Conservation (phyloP, 148 eudicot species). For the Nepenthes gracilis region DNA sequence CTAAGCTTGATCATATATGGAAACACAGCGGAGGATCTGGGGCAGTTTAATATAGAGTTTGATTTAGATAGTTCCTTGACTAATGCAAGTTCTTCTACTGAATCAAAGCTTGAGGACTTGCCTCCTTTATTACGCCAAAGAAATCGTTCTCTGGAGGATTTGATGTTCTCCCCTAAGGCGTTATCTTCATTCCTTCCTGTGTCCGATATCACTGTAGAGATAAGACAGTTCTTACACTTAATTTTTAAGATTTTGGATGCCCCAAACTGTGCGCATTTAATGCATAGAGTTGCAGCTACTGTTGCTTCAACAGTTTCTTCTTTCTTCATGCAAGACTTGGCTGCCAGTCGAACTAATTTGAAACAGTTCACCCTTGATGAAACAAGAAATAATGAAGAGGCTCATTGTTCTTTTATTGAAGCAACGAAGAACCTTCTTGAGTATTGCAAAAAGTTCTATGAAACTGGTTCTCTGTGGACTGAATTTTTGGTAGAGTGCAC, state of each 20-base stretch:
- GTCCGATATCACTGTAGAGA: conserved; percentile 51
- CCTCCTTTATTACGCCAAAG: conserved; percentile 60
- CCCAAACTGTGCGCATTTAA: conserved; percentile 26
- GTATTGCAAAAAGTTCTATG: conserved; percentile 27
- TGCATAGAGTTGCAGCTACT: conserved; percentile 32
- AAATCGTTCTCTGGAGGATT: conserved; percentile 43
- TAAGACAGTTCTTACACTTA: conserved; percentile 51
- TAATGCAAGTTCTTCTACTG: conserved; percentile 54
- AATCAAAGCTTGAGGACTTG: conserved; percentile 82
- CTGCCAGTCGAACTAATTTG: conserved; percentile 23
- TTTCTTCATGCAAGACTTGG: conserved; percentile 37
- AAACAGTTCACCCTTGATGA: conserved; percentile 26
- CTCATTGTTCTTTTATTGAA: conserved; percentile 35
- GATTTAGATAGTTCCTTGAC: conserved; percentile 84
- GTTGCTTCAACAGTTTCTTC: conserved; percentile 53
- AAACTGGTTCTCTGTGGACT: conserved; percentile 21
- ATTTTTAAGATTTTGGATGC: conserved; percentile 48
- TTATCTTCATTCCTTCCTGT: conserved; percentile 34
- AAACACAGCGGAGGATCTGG: conserved; percentile 93
- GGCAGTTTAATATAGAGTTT: conserved; percentile 91
- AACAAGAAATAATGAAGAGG: conserved; percentile 20
- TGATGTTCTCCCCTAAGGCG: conserved; percentile 43
- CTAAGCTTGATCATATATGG: conserved; percentile 94
- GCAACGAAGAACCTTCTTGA: conserved; percentile 47
- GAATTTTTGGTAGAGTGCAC: conserved; percentile 39